phyloP scores from a whole-genome alignment of 345 rosid species.

The Brassica rapa region DNA sequence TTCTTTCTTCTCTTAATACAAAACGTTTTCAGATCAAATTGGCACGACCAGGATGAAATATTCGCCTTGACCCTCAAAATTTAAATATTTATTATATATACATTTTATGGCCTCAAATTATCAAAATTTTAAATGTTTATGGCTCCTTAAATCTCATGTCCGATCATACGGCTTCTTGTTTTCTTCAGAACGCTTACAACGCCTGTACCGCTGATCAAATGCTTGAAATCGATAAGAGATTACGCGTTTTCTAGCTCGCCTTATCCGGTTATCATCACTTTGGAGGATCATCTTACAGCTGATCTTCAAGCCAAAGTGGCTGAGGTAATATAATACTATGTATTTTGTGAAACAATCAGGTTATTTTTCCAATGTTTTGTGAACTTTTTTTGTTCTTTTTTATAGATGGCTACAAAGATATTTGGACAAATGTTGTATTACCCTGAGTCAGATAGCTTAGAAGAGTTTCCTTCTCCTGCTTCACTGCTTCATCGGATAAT shows the following conservation, averaged over 20 bases:
- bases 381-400: background rate
- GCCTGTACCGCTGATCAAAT: slow-evolving; percentile 73
- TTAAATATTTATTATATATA: no score
- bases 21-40: background rate
- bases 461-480: slow-evolving; percentile 84
- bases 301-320: slow-evolving; percentile 95
- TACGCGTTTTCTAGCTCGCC: slow-evolving; percentile 75
- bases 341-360: slow-evolving; percentile 5
- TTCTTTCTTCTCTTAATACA: background rate
- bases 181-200: slow-evolving; percentile 74
- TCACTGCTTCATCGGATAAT: slow-evolving; percentile 64
- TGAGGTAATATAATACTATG: slow-evolving; percentile 48
- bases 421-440: slow-evolving; percentile 69
- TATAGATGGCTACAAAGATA: slow-evolving; percentile 70
- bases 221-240: slow-evolving; percentile 74
- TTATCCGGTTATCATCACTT: slow-evolving; percentile 85
- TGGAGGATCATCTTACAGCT: slow-evolving; percentile 91
- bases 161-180: background rate
- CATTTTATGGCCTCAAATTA: no score
- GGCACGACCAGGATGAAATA: background rate
- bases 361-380: background rate
- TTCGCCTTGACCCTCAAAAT: background rate
- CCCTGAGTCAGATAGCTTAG: slow-evolving; percentile 64
- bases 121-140: background rate
- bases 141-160: background rate